These are phyloP conservation scores for Epicoccum sorghinum DNA, from an alignment of 2,329 filamentous ascomycete species.

Conservation along the genomic window DNA sequence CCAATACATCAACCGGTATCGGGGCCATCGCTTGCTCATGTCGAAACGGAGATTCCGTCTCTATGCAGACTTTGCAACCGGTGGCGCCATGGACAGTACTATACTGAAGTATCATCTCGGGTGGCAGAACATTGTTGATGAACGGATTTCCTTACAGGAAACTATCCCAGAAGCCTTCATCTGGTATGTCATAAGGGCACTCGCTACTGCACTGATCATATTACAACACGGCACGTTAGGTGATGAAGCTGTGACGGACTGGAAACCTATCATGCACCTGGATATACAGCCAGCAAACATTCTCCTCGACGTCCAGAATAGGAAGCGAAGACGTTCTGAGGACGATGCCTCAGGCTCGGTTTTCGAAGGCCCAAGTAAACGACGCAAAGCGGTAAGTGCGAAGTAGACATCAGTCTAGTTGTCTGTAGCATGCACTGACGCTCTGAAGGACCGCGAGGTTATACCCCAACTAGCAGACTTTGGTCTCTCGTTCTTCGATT, in stretches of 20 bases:
- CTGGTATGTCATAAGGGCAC: slow-evolving; percentile 3
- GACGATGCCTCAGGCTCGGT: background rate
- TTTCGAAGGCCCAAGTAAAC: background rate
- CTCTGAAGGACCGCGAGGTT: background rate
- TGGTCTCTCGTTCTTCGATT: slow-evolving; percentile 3
- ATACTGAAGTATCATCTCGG: background rate
- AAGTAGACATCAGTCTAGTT: background rate
- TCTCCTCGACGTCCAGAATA: background rate
- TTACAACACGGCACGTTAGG: background rate
- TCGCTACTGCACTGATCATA: slow-evolving; percentile 1
- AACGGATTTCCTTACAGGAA: background rate
- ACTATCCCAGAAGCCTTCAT: slow-evolving; percentile 1
- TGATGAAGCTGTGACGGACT: background rate
- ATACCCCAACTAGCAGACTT: slow-evolving; percentile 1
- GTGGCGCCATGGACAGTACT: background rate
- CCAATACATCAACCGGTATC: background rate
- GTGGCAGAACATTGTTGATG: background rate
- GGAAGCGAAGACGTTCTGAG: background rate
- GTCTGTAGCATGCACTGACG: background rate
- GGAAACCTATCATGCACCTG: slow-evolving; percentile 2
- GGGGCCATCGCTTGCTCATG: slow-evolving; percentile 3
- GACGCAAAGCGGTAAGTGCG: background rate
- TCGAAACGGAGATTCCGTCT: background rate
- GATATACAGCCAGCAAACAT: slow-evolving; percentile 1
- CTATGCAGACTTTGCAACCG: background rate